Base-by-base conservation (phyloP, 140 eudicot species). In the Stevia rebaudiana region DNA sequence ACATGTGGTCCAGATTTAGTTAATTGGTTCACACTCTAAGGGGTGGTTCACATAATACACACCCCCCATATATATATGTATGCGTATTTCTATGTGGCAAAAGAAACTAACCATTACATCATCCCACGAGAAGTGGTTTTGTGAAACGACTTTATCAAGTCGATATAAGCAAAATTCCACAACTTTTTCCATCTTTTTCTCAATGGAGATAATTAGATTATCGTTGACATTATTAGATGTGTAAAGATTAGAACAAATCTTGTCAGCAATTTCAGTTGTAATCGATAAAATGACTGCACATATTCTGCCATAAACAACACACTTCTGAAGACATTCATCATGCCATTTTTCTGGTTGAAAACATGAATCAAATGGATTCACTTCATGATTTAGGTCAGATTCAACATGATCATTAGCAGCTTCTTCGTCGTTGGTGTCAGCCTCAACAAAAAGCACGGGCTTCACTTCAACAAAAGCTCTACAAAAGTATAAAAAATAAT, bases 391-490 rank as follows among this genome's bases (percentile, higher is more conserved):
- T 64, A 17, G 54, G 58, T 67, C 83, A 68, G 61, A 77, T 36
- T 36, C 61, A 56, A 49, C 22, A 30, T 15, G 36, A 50, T 73
- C 81, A 50, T 75, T 59, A 11, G 11, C 63, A 39, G 56, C 55
- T 60, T 79, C 87, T 49, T 33, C 68, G 12, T 53, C 40, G 56
- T 80, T 78, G 10, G 15, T 36, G 67, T 74, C 61, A 56, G 79
- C 85, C 65, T 78, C 80, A 43, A 64, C 81, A 73, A 74, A 83
- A 54, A 91, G 87, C 49, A 87, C 40, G 39, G 98, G 95, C 80
- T 92, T 92, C 69, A 85, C 89, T 74, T 92, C 96, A 48, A 88
- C 89, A 48, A 79, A 74, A 76, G 96, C 95, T 46, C 98, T 92
- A 77, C 69, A 72, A 72, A 62, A 15, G 23, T 16, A 33, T 57